A percentile compares a stretch with the other conserved stretches of the same genome.
Evolutionary conservation across 2,329 filamentous ascomycete genomes (phyloP).

Genomic region (Metarhizium guizhouense): DNA sequence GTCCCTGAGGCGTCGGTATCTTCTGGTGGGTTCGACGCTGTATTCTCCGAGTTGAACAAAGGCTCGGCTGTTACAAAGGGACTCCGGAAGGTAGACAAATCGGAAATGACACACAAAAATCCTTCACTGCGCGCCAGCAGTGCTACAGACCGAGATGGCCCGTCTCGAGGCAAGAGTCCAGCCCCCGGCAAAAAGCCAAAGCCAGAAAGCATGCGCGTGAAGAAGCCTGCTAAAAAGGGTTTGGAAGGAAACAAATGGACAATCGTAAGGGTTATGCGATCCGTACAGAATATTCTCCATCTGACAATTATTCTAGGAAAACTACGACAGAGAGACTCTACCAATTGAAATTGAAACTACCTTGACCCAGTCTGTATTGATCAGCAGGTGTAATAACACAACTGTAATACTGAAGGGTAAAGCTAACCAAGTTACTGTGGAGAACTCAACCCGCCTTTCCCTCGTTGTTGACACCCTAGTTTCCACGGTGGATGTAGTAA

Average conservation of each 20-base stretch:
- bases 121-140: constrained; percentile 70
- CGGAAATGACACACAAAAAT: constrained; percentile 98
- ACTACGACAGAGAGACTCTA: constrained; percentile 68
- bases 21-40: constrained; percentile 64
- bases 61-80: constrained; percentile 81
- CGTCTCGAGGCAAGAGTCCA: constrained; percentile 67
- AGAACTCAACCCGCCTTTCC: constrained; percentile 78
- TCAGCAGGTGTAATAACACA: constrained; percentile 84
- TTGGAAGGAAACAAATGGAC: constrained; percentile 90
- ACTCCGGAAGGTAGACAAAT: constrained; percentile 87
- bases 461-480: constrained; percentile 85
- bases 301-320: constrained; percentile 50
- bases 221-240: constrained; percentile 72
- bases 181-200: constrained; percentile 83
- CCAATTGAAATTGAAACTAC: constrained; percentile 75
- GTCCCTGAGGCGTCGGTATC: constrained; percentile 23
- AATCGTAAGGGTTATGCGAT: constrained; percentile 45
- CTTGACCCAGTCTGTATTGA: constrained; percentile 81
- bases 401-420: constrained; percentile 87
- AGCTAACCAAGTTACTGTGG: constrained; percentile 91
- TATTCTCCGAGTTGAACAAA: constrained; percentile 87
- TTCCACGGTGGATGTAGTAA: constrained; percentile 89
- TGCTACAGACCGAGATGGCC: constrained; percentile 46
- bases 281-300: background rate
- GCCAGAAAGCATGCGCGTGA: constrained; percentile 74